Conservation (phyloP, 2,329 filamentous ascomycete species). For the Fusarium ambrosium region DNA sequence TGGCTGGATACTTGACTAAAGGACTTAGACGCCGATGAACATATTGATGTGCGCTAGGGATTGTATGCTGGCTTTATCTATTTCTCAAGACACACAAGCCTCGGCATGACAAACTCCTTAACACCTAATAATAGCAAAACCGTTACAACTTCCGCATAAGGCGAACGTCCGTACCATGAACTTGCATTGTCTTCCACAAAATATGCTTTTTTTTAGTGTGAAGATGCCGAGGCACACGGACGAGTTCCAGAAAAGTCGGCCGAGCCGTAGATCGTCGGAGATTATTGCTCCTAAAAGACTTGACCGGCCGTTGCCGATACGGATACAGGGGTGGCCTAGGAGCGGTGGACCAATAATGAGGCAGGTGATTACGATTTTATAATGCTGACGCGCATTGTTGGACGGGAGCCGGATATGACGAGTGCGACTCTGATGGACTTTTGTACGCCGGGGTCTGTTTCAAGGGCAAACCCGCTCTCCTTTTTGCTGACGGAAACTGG, state of each 20-base stretch:
- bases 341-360: neutral
- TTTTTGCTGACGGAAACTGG: neutral
- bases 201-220: neutral
- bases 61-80: constrained; percentile 2
- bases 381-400: neutral
- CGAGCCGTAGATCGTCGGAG: constrained; percentile 2
- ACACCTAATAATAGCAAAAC: neutral
- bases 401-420: neutral
- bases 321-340: neutral
- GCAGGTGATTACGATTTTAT: neutral
- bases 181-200: neutral
- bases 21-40: neutral
- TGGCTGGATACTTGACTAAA: neutral
- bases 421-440: neutral
- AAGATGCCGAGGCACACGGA: constrained; percentile 36
- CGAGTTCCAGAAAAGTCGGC: constrained; percentile 10
- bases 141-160: constrained; percentile 2
- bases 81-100: neutral
- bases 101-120: neutral
- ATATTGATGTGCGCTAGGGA: neutral
- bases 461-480: neutral
- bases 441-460: neutral
- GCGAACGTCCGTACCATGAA: constrained; percentile 4
- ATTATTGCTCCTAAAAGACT: constrained; percentile 19
- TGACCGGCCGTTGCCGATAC: neutral